Evolutionary conservation across 176 grass and related monocot genomes (phyloP).

Genomic region (Oryza coarctata): DNA sequence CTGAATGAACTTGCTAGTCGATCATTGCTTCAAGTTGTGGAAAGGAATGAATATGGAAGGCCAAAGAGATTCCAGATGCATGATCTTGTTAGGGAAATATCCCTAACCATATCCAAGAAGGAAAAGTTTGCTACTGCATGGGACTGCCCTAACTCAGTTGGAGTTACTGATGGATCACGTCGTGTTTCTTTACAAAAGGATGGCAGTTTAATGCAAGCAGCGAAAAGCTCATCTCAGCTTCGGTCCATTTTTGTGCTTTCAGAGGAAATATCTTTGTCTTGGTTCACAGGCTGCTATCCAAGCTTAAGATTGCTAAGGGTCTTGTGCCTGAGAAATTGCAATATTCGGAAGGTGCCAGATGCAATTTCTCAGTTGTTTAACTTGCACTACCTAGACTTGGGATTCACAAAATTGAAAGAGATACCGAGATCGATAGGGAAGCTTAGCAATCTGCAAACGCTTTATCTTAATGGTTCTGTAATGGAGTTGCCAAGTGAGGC

Average conservation of each 20-base stretch:
- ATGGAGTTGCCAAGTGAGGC: constrained; percentile 31
- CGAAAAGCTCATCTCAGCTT: constrained; percentile 1
- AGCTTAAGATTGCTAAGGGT: constrained; percentile 47
- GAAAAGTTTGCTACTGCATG: constrained; percentile 35
- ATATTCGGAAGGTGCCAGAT: constrained; percentile 41
- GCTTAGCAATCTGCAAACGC: constrained; percentile 42
- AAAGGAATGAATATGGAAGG: constrained; percentile 32
- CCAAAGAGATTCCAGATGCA: constrained; percentile 37
- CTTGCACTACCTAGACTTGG: constrained; percentile 41
- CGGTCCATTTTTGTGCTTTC: not conserved
- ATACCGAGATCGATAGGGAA: constrained; percentile 40
- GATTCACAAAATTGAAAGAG: constrained; percentile 25
- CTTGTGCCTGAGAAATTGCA: constrained; percentile 18
- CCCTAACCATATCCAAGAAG: constrained; percentile 32
- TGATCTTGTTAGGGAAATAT: constrained; percentile 49
- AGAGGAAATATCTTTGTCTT: constrained; percentile 11
- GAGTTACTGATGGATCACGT: not conserved
- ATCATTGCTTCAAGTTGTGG: constrained; percentile 40
- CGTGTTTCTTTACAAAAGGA: constrained; percentile 30
- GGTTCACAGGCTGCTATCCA: constrained; percentile 23
- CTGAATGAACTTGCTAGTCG: constrained; percentile 36
- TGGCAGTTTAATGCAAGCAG: not conserved
- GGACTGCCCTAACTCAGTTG: not conserved
- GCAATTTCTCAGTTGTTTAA: constrained; percentile 39
- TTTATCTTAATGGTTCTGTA: constrained; percentile 38